Evolutionary conservation across 768 basidiomycete genomes (phyloP), one percentile per base, ranked within the genome.

Genomic region (Phlebiopsis flavidoalba): DNA sequence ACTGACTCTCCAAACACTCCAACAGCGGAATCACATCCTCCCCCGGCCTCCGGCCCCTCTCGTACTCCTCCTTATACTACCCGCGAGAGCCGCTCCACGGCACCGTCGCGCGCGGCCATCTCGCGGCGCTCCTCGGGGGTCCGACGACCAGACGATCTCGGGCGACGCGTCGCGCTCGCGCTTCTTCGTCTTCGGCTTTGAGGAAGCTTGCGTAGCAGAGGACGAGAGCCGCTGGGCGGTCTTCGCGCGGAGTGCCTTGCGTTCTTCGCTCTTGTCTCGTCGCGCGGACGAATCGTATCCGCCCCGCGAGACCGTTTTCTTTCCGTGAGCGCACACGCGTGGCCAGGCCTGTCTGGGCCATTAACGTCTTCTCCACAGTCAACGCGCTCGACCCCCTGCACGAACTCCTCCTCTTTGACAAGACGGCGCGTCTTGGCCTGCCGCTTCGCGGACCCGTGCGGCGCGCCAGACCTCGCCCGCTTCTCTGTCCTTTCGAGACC

Each of bases 1-100:
- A 17, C 51, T 59, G 58, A 33, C 58, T 59, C 37, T 53, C 58
- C 12, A 59, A 8, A 45, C 58, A 59, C 1, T 22, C 22, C 33
- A 59, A 31, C 0, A 31, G 12, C 5, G 58, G 58, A 15, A 59
- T 48, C 8, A 59, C 58, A n/a, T n/a, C n/a, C 31, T n/a, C 33
- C 5, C 11, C 50, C 3, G 58, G 58, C 22, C 36, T 52, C 1
- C 36, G 8, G 10, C 58, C 58, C 50, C 12, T 36, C n/a, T 48
- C 58, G 40, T 51, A 33, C 33, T 53, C 15, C 5, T 1, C 58
- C 11, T 36, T 26, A 21, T 33, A 59, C 21, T n/a, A 1, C 11
- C 21, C n/a, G 2, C 35, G 17, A 31, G 26, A 59, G 51, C 11
- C 36, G 40, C 26, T 40, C 58, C 22, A 40, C n/a, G n/a, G n/a